These are phyloP conservation scores for Raphidocelis subcapitata DNA, from an alignment of 139 green algal genomes.

Conservation along the genomic window DNA sequence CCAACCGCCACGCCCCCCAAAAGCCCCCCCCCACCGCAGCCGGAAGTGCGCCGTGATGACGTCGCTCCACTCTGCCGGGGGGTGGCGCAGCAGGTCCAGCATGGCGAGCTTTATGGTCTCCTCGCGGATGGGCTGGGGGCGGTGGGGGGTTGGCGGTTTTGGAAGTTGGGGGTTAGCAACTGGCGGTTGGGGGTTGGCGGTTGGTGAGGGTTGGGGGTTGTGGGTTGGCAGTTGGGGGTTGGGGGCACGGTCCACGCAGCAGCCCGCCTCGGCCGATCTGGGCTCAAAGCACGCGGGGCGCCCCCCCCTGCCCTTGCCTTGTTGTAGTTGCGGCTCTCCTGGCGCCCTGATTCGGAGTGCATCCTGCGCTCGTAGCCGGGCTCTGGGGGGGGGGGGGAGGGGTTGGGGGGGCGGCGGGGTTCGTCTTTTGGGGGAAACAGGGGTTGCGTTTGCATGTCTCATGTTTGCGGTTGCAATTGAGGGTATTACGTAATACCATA, in stretches of 20 bases:
- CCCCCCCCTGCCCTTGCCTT: neutral
- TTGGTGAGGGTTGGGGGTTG: neutral
- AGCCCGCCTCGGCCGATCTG: neutral
- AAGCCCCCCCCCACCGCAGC: constrained; percentile 21
- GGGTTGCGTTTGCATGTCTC: no score
- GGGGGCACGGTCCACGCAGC: neutral
- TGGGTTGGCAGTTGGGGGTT: neutral
- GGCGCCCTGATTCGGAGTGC: constrained; percentile 2
- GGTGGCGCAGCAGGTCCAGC: constrained; percentile 70
- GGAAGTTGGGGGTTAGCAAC: constrained; percentile 31
- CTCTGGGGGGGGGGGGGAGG: constrained; percentile 20
- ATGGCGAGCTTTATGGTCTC: constrained; percentile 75
- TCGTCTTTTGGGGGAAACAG: no score
- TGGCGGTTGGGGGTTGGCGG: neutral
- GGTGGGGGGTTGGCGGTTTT: neutral
- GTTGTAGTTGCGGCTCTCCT: constrained; percentile 39
- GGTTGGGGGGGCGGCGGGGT: no score
- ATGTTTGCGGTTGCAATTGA: neutral
- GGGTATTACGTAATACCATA: neutral
- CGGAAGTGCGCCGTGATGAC: constrained; percentile 63
- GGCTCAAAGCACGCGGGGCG: neutral
- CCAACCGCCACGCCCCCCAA: no score
- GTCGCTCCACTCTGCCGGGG: constrained; percentile 54
- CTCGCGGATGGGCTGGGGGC: constrained; percentile 44
- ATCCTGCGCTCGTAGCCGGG: constrained; percentile 49